Percentiles rank a stretch among this genome's conserved stretches.
Conservation (phyloP, 805 yeast species). For the Metschnikowia orientalis region DNA sequence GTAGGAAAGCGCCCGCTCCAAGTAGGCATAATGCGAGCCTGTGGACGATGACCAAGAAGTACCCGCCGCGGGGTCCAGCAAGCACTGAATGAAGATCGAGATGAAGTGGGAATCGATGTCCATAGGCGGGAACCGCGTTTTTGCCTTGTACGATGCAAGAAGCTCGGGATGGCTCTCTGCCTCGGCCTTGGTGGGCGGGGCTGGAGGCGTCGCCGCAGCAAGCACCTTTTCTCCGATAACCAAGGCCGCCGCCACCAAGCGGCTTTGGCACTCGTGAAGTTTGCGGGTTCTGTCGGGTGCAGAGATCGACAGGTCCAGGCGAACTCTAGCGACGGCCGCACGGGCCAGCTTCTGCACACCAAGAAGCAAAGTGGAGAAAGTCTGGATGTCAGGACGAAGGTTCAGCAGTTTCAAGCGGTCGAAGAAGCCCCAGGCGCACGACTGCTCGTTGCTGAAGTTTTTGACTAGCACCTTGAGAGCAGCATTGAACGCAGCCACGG, state of each 20-base stretch:
- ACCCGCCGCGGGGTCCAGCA: conserved; percentile 23
- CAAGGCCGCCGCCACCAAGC: conserved; percentile 25
- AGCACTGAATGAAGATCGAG: conserved; percentile 28
- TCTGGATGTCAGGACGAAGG: conserved; percentile 29
- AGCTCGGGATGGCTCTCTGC: conserved; percentile 20
- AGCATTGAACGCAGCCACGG: conserved; percentile 34
- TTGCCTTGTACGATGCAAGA: conserved; percentile 15
- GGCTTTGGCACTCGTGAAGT: conserved; percentile 27
- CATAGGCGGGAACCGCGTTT: conserved; percentile 12
- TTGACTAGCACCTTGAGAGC: conserved; percentile 33
- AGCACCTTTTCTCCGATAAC: conserved; percentile 25
- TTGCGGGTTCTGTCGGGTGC: conserved; percentile 20
- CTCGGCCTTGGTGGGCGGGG: conserved; percentile 29
- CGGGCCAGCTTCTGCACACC: conserved; percentile 27
- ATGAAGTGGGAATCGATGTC: conserved; percentile 34
- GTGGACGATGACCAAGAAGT: conserved; percentile 20
- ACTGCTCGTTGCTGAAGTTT: conserved; percentile 29
- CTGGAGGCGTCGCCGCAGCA: conserved; percentile 30
- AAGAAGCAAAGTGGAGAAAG: conserved; percentile 37
- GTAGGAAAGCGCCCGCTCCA: conserved; percentile 28
- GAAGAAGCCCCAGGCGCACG: conserved; percentile 36
- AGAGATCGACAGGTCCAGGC: conserved; percentile 14
- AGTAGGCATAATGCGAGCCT: conserved; percentile 31
- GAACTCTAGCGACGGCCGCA: conserved; percentile 15
- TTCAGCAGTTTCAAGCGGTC: conserved; percentile 20